phyloP scores from a whole-genome alignment of 768 basidiomycete species.

The Porpolomopsis calyptriformis region DNA sequence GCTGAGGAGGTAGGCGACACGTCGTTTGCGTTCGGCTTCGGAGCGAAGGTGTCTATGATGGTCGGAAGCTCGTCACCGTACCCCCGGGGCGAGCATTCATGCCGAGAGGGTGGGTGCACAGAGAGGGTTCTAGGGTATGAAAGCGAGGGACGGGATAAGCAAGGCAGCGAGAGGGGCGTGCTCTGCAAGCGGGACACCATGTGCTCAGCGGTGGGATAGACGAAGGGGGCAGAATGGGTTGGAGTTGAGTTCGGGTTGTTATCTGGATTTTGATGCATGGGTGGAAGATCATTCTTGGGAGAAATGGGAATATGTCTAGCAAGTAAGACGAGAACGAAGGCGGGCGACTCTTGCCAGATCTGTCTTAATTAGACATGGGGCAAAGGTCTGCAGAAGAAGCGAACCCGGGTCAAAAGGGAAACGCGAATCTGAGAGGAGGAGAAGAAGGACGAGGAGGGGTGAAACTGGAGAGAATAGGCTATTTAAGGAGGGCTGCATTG shows the following conservation, averaged over 20 bases:
- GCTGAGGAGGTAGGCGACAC: constrained; percentile 22
- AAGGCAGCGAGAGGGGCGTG: not conserved
- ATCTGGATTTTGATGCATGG: not conserved
- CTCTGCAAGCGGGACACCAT: not conserved
- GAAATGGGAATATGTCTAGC: not conserved
- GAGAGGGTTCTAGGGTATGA: not conserved
- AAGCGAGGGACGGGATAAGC: not conserved
- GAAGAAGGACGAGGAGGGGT: not conserved
- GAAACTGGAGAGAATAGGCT: not conserved
- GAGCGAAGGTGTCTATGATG: constrained; percentile 20
- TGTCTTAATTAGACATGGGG: constrained; percentile 7
- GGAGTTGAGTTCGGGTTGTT: not conserved
- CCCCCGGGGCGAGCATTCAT: constrained; percentile 10
- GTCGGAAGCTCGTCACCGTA: constrained; percentile 11
- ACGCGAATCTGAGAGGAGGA: not conserved
- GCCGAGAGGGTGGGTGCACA: constrained; percentile 10
- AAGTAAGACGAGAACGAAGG: not conserved
- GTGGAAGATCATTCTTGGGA: not conserved
- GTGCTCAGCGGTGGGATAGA: not conserved
- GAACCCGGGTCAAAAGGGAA: not conserved
- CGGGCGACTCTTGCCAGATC: not conserved
- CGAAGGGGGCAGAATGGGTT: not conserved
- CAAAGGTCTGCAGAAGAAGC: constrained; percentile 3
- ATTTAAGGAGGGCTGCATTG: not conserved
- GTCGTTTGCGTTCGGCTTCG: constrained; percentile 13